Evolutionary conservation across 306 rosid species (phyloP).

Genomic region (Geum urbanum): DNA sequence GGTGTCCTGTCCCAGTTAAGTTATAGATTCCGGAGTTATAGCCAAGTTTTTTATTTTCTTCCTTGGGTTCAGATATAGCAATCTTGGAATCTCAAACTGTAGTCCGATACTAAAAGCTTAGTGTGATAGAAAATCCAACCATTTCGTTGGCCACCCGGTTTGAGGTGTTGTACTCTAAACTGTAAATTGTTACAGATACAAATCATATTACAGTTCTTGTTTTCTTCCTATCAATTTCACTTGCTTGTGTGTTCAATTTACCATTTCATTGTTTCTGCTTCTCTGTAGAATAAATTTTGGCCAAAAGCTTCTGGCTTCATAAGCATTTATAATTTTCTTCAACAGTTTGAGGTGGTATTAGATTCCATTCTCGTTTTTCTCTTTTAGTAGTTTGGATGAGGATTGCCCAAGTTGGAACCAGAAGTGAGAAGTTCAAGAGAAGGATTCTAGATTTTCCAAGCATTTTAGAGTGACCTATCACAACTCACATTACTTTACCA

Average conservation of each 20-base stretch:
- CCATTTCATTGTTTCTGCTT: not conserved
- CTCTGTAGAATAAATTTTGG: not conserved
- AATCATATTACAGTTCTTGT: conserved; percentile 11
- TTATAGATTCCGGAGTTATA: conserved; percentile 13
- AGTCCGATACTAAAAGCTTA: conserved; percentile 15
- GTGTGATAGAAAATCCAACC: conserved; percentile 23
- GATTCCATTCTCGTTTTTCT: not conserved
- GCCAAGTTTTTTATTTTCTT: no score
- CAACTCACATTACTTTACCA: not conserved
- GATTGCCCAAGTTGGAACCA: not conserved
- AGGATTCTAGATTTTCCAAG: not conserved
- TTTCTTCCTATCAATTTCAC: not conserved
- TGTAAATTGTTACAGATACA: conserved; percentile 34
- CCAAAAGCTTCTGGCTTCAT: not conserved
- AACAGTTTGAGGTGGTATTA: not conserved
- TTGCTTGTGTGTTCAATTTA: not conserved
- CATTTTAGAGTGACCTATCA: not conserved
- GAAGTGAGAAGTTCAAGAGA: not conserved
- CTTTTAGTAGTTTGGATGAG: not conserved
- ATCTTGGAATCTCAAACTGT: conserved; percentile 6
- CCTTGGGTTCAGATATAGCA: no score
- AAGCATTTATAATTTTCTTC: not conserved
- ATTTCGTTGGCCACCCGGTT: conserved; percentile 28
- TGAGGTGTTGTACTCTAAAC: conserved; percentile 24
- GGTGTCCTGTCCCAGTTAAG: conserved; percentile 22